Percentiles rank a stretch among this genome's conserved stretches.
phyloP scores from a whole-genome alignment of 1,284 basidiomycete genomes.

The Ustilago sp. region DNA sequence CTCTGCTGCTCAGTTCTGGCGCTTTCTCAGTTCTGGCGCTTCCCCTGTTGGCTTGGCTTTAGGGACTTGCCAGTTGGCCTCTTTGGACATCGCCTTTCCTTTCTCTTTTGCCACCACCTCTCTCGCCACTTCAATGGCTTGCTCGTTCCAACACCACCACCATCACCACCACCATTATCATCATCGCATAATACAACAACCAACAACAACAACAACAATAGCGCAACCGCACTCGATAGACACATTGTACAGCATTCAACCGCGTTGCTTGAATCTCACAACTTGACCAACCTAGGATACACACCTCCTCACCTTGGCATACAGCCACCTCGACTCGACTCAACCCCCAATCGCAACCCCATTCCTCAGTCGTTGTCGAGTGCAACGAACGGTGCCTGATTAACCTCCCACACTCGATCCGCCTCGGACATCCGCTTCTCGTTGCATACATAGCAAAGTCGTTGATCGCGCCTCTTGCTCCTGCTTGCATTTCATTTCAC shows the following conservation, averaged over 20 bases:
- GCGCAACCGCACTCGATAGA: no score
- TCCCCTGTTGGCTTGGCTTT: not conserved
- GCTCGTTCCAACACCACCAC: not conserved
- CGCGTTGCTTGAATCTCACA: not conserved
- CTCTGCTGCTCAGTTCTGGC: not conserved
- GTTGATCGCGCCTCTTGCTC: not conserved
- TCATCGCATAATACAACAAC: conserved; percentile 3
- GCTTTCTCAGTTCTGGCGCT: not conserved
- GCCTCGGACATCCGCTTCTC: not conserved
- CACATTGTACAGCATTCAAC: not conserved
- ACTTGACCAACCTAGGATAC: conserved; percentile 2
- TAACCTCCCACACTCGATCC: not conserved
- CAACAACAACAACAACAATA: not conserved
- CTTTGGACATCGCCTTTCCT: not conserved
- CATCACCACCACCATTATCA: not conserved
- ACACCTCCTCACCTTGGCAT: not conserved
- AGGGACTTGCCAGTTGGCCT: not conserved
- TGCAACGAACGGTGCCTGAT: not conserved
- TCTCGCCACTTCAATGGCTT: not conserved
- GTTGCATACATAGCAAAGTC: not conserved
- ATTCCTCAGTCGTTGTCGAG: not conserved
- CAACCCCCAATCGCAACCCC: not conserved
- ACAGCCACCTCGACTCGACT: not conserved
- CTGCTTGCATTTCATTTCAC: not conserved
- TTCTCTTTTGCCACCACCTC: not conserved